phyloP scores from a whole-genome alignment of 225 moss, liverwort and hornwort species.

The Physcomitrium patens region DNA sequence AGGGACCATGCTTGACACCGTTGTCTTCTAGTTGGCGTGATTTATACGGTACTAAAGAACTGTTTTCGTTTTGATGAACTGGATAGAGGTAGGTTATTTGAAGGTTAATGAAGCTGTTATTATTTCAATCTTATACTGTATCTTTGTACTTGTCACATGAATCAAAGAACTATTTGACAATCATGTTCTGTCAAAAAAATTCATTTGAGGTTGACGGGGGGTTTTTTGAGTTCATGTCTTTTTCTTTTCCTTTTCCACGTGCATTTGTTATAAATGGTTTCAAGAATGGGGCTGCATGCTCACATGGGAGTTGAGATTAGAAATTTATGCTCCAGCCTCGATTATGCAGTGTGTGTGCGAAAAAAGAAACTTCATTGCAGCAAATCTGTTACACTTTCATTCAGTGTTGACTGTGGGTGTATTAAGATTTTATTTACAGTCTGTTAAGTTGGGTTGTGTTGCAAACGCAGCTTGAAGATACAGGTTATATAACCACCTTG shows the following conservation, averaged over 20 bases:
- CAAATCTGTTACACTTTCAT: too few relatives aligned
- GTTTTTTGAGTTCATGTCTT: not conserved
- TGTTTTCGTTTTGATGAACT: constrained; percentile 11
- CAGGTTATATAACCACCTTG: too few relatives aligned
- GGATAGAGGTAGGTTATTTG: constrained; percentile 17
- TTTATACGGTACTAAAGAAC: constrained; percentile 4
- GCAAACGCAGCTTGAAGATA: too few relatives aligned
- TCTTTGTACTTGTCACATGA: constrained; percentile 8
- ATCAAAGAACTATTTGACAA: not conserved
- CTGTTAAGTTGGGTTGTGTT: too few relatives aligned
- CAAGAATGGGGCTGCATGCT: not conserved
- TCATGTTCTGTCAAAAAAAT: not conserved
- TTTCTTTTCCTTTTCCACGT: not conserved
- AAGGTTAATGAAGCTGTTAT: not conserved
- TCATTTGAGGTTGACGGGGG: not conserved
- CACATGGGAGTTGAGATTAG: too few relatives aligned
- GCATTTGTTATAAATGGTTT: not conserved
- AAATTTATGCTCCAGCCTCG: too few relatives aligned
- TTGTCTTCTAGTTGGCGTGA: constrained; percentile 58
- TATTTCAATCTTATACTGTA: not conserved
- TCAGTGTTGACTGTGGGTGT: too few relatives aligned
- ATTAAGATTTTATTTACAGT: too few relatives aligned
- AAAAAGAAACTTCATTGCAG: too few relatives aligned
- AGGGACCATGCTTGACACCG: constrained; percentile 81
- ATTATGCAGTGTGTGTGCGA: too few relatives aligned